phyloP scores from a whole-genome alignment of 1,284 basidiomycete species.

The Sanghuangporus weigelae region DNA sequence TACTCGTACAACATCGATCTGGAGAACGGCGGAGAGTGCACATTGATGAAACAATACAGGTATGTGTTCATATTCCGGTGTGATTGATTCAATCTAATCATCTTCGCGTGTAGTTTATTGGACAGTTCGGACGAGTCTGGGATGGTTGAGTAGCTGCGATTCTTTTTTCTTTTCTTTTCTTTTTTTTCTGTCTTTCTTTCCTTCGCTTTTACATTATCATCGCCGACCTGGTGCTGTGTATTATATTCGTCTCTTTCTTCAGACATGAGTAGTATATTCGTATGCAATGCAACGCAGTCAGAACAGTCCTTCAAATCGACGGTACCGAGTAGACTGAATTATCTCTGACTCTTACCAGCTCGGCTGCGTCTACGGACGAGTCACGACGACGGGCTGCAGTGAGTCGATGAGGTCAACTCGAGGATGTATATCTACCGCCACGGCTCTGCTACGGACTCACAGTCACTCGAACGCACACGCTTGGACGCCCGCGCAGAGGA shows the following conservation, averaged over 20 bases:
- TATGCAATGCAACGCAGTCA: too few species aligned
- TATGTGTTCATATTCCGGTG: constrained; percentile 25
- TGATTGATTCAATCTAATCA: not conserved
- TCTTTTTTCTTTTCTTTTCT: not conserved
- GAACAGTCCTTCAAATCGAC: too few species aligned
- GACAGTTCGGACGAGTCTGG: constrained; percentile 15
- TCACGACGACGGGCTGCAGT: too few species aligned
- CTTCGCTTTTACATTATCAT: not conserved
- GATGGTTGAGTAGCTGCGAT: constrained; percentile 8
- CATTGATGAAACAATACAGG: constrained; percentile 91
- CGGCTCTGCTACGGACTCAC: not conserved
- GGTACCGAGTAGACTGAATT: too few species aligned
- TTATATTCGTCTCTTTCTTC: not conserved
- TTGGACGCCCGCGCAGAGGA: too few species aligned
- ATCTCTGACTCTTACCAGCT: not conserved
- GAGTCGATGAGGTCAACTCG: too few species aligned
- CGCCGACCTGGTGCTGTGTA: not conserved
- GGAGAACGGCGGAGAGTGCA: constrained; percentile 94
- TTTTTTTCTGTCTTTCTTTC: not conserved
- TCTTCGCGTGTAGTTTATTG: constrained; percentile 6
- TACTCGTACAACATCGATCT: constrained; percentile 96
- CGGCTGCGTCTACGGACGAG: too few species aligned
- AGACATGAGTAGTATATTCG: not conserved
- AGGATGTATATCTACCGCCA: too few species aligned
- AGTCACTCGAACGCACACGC: not conserved